A percentile compares a stretch with the other conserved stretches of the same genome.
Conservation (phyloP, 495 filamentous ascomycete species). For the Daldinia childiae region DNA sequence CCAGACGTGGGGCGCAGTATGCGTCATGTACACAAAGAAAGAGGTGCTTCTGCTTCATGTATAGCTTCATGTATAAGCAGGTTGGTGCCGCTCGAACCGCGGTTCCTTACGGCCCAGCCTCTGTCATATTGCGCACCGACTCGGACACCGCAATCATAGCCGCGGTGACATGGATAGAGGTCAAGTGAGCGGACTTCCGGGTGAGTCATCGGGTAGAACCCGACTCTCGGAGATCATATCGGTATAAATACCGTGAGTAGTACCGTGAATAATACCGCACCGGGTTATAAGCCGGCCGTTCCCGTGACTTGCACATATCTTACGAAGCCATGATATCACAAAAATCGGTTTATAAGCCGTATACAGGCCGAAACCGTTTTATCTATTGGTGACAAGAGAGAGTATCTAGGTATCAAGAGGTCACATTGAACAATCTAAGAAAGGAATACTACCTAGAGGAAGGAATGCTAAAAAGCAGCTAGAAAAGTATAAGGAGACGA, state of each 20-base stretch:
- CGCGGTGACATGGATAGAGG: neutral
- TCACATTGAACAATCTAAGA: neutral
- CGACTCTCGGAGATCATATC: neutral
- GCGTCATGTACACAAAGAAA: slow-evolving; percentile 78
- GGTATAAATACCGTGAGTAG: neutral
- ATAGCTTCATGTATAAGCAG: neutral
- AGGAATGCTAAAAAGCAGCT: neutral
- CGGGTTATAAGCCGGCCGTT: neutral
- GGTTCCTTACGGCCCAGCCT: neutral
- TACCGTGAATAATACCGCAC: neutral
- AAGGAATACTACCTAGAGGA: neutral
- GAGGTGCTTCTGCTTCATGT: slow-evolving; percentile 65
- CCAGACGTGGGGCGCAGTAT: slow-evolving; percentile 64
- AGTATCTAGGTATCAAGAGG: neutral
- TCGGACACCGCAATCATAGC: neutral
- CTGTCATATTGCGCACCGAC: neutral
- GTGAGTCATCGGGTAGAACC: neutral
- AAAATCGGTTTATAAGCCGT: neutral
- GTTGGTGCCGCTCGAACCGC: neutral
- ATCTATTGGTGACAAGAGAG: neutral
- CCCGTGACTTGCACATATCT: neutral
- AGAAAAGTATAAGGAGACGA: slow-evolving; percentile 3
- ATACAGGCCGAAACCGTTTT: neutral
- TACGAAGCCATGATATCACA: neutral
- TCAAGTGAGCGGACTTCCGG: neutral